Evolutionary conservation across 768 basidiomycete species (phyloP), one percentile per base, ranked within the genome.

Genomic region (Antrodiella citrinella): DNA sequence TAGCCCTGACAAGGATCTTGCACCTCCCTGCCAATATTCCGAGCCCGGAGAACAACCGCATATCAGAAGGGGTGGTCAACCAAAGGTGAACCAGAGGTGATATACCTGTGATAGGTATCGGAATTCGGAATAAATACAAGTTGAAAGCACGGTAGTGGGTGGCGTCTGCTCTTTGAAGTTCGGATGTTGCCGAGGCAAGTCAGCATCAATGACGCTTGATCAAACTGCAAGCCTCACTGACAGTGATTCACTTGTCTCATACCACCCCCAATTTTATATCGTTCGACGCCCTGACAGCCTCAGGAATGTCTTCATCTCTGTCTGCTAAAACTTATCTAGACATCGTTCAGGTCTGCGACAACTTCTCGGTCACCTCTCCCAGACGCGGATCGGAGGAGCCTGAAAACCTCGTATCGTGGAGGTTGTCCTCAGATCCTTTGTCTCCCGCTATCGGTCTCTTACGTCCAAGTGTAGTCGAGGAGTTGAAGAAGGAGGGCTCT

Each of bases 281-380:
- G n/a, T n/a, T n/a, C n/a, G n/a, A 35, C 30, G 30, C 30, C 15
- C 30, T 35, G n/a, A n/a, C n/a, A n/a, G n/a, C 30, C 30, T 35
- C 42, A 18, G 18, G 42, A 44, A 44, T 18, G 21, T 44, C 18
- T 10, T 54, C 11, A 7, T 35, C 30, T 35, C 30, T 7, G 7
- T 7, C 30, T 55, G n/a, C n/a, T n/a, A n/a, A 62, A 24, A 57
- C 44, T 10, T 81, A 83, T 57, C 73, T 91, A 21, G 75, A 84
- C 21, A 61, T 92, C 51, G 67, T 92, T 53, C 69, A 81, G 46
- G 61, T 67, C 39, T 90, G 86, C 72, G 80, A 92, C 65, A 93
- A 92, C 64, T 80, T 80, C 49, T 72, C 69, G 30, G 56, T 65
- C 52, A 3, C 24, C 35, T 65, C 48, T 25, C 39, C 44, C n/a